phyloP scores from a whole-genome alignment of 2,329 filamentous ascomycete genomes.

The Neonectria faginata region DNA sequence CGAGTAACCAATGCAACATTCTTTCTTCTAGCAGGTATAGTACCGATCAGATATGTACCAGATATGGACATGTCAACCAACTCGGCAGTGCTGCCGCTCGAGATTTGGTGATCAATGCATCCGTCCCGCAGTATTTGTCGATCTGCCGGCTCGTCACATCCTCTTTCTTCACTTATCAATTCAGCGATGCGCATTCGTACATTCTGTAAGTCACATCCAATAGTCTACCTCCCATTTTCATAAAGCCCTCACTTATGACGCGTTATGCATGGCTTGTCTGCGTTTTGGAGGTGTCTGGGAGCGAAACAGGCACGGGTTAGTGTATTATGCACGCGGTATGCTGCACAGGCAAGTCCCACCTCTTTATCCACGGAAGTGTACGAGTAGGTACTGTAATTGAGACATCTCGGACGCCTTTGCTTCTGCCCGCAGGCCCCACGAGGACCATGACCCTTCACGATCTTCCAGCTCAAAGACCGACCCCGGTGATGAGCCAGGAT shows the following conservation, averaged over 20 bases:
- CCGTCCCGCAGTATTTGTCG: neutral
- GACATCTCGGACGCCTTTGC: conserved; percentile 1
- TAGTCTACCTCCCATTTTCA: neutral
- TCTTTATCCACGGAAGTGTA: neutral
- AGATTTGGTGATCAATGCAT: neutral
- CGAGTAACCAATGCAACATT: conserved; percentile 12
- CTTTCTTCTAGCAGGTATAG: conserved; percentile 9
- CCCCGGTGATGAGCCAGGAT: conserved; percentile 13
- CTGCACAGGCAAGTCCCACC: conserved; percentile 5
- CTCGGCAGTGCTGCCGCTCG: neutral
- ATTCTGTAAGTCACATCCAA: conserved; percentile 8
- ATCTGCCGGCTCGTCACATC: neutral
- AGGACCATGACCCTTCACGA: neutral
- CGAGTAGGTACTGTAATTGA: conserved; percentile 4
- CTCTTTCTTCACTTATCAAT: conserved; percentile 9
- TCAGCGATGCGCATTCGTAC: conserved; percentile 13
- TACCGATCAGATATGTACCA: neutral
- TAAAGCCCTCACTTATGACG: neutral
- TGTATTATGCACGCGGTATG: conserved; percentile 1
- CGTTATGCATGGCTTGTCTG: neutral
- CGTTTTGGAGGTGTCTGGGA: too few relatives aligned
- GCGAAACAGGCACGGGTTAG: too few relatives aligned
- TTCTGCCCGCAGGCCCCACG: neutral
- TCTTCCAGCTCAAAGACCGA: conserved; percentile 4
- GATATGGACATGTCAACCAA: conserved; percentile 4